phyloP scores from a whole-genome alignment of 2,329 filamentous ascomycete species.

The Sphaerulina populicola region DNA sequence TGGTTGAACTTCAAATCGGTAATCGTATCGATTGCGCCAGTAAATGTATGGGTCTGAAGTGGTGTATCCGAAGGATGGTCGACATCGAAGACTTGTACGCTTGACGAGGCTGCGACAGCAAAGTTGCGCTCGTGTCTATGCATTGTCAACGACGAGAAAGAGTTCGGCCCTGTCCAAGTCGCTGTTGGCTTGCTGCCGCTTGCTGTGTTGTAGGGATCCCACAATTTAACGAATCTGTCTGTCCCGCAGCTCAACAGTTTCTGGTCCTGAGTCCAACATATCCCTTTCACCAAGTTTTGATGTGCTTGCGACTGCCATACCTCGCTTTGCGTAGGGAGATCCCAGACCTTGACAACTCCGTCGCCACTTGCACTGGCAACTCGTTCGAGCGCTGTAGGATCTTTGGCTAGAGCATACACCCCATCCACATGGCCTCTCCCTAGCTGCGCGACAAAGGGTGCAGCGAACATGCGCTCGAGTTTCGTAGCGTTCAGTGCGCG shows the following conservation, averaged over 20 bases:
- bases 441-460: conserved; percentile 76
- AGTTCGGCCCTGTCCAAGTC: conserved; percentile 74
- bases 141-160: conserved; percentile 76
- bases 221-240: conserved; percentile 82
- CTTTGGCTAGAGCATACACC: conserved; percentile 44
- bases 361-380: conserved; percentile 78
- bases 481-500: conserved; percentile 77
- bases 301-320: conserved; percentile 75
- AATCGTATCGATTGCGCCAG: conserved; percentile 82
- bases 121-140: conserved; percentile 73
- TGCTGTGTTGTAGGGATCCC: conserved; percentile 73
- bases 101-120: conserved; percentile 63
- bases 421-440: conserved; percentile 90
- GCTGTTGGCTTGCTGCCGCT: conserved; percentile 63
- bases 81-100: conserved; percentile 82
- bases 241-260: conserved; percentile 80
- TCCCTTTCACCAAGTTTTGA: conserved; percentile 84
- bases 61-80: conserved; percentile 68
- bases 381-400: conserved; percentile 41
- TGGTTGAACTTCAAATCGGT: conserved; percentile 84
- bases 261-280: conserved; percentile 79
- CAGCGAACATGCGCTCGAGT: conserved; percentile 82
- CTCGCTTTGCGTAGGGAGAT: conserved; percentile 63
- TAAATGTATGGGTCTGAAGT: conserved; percentile 77
- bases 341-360: conserved; percentile 90